phyloP scores from a whole-genome alignment of 2,329 filamentous ascomycete species.

The Apiospora saccharicola region DNA sequence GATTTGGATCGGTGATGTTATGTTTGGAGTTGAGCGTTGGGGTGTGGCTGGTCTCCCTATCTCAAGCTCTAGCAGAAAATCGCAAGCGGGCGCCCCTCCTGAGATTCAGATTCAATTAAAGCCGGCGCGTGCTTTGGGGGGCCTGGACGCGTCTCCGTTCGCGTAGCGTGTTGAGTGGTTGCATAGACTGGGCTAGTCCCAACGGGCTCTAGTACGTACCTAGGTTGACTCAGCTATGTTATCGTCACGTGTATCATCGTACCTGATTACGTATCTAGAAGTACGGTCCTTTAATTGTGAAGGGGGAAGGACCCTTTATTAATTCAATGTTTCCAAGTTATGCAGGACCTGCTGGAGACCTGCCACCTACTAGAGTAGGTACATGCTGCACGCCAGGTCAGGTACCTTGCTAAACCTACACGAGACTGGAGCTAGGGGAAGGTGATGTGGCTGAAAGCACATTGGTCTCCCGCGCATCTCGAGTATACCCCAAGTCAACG shows the following conservation, averaged over 20 bases:
- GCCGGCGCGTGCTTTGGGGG: conserved; percentile 2
- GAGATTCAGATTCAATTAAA: conserved; percentile 23
- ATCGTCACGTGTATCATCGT: not conserved
- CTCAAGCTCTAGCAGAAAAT: conserved; percentile 19
- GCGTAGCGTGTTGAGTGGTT: conserved; percentile 16
- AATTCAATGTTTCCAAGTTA: not conserved
- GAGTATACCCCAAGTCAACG: conserved; percentile 13
- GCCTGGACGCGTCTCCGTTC: not conserved
- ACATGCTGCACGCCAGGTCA: not conserved
- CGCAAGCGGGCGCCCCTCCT: conserved; percentile 20
- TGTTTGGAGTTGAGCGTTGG: conserved; percentile 17
- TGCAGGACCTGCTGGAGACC: not conserved
- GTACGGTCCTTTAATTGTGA: not conserved
- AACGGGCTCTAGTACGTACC: not conserved
- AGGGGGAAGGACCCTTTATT: conserved; percentile 12
- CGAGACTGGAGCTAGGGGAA: conserved; percentile 19
- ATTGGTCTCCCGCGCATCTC: conserved; percentile 15
- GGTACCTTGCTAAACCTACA: conserved; percentile 2
- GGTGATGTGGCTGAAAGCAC: conserved; percentile 22
- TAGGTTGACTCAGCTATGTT: not conserved
- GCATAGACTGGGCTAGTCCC: not conserved
- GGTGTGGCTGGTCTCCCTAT: conserved; percentile 15
- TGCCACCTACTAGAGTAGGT: not conserved
- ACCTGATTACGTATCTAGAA: conserved; percentile 7
- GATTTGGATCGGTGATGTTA: conserved; percentile 14